These are phyloP conservation scores for Stagonosporopsis cucurbitacearum DNA, from an alignment of 2,329 filamentous ascomycete species.

Conservation along the genomic window DNA sequence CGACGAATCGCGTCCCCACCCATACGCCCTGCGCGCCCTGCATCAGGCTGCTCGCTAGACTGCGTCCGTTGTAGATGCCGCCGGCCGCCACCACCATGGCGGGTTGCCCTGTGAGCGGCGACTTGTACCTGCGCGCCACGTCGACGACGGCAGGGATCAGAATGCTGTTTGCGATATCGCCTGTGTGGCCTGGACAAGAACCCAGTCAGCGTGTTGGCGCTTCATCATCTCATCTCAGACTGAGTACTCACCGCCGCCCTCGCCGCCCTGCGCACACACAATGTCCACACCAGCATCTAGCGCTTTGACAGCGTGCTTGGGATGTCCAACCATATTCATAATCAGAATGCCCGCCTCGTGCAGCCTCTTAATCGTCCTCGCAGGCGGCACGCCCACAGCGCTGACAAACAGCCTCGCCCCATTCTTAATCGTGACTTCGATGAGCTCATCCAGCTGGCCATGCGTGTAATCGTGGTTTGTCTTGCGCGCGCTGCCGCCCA, in stretches of 20 bases:
- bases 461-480: slow-evolving; percentile 97
- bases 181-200: slow-evolving; percentile 69
- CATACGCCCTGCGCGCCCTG: slow-evolving; percentile 88
- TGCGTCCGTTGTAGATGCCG: slow-evolving; percentile 82
- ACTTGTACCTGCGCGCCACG: slow-evolving; percentile 75
- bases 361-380: slow-evolving; percentile 73
- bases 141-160: slow-evolving; percentile 88
- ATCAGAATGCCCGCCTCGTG: slow-evolving; percentile 81
- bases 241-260: slow-evolving; percentile 70
- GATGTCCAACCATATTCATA: slow-evolving; percentile 98
- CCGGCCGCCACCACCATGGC: slow-evolving; percentile 89
- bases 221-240: too few species aligned
- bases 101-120: slow-evolving; percentile 70
- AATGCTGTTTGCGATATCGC: slow-evolving; percentile 83
- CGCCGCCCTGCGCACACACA: slow-evolving; percentile 89
- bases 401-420: slow-evolving; percentile 86
- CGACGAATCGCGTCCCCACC: slow-evolving; percentile 94
- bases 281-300: slow-evolving; percentile 87
- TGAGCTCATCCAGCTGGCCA: slow-evolving; percentile 84
- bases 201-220: too few species aligned
- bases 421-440: slow-evolving; percentile 83
- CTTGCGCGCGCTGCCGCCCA: slow-evolving; percentile 81
- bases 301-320: slow-evolving; percentile 89
- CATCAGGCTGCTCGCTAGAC: slow-evolving; percentile 82
- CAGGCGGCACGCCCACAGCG: slow-evolving; percentile 86